Base-by-base conservation (phyloP, 2,329 filamentous ascomycete species). In the Penicillium concentricum region DNA sequence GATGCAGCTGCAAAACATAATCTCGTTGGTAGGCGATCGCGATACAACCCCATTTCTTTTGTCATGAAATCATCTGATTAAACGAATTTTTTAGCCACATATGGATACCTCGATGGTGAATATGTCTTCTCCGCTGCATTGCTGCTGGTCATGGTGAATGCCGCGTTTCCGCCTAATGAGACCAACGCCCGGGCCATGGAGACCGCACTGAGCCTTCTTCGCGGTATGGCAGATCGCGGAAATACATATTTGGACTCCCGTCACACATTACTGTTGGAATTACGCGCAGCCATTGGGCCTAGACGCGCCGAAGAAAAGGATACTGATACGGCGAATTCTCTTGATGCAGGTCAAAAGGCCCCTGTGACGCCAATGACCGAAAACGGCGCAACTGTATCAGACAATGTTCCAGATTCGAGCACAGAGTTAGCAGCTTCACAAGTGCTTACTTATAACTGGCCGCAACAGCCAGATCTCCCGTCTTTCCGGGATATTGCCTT, bases 91-190 rank as follows among this genome's bases (percentile, higher is more conserved):
- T 42, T 52, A 76, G 80, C 82, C 20, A 84, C 81, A 0, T 84
- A 82, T 61, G 82, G 82, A 24, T 84, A 82, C 64, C 81, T 84
- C 73, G 82, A 84, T 56, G 78, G 80, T 16, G 82, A 84, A 58
- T 82, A 84, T 61, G 76, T 79, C 24, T 83, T 84, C 61, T 82
- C 79, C 0, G 81, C 82, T 1, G 77, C 81, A 12, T 76, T 84
- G 12, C 74, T 84, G 2, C 75, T 84, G 5, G 78, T 84, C 24
- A 82, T 84, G 78, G 78, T 82, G 20, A 82, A 81, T 64, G 77
- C 79, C 10, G 78, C 81, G 2, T 83, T 84, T 55, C 81, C 81
- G 0, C 66, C 71, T 28, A 76, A 78, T 49, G 64, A 74, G 7
- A 66, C 70, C 22, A 80, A 79, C 61, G 71, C 69, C 2, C 61